These are phyloP conservation scores for Colletotrichum caudatum DNA, from an alignment of 2,329 filamentous ascomycete genomes.

Conservation along the genomic window DNA sequence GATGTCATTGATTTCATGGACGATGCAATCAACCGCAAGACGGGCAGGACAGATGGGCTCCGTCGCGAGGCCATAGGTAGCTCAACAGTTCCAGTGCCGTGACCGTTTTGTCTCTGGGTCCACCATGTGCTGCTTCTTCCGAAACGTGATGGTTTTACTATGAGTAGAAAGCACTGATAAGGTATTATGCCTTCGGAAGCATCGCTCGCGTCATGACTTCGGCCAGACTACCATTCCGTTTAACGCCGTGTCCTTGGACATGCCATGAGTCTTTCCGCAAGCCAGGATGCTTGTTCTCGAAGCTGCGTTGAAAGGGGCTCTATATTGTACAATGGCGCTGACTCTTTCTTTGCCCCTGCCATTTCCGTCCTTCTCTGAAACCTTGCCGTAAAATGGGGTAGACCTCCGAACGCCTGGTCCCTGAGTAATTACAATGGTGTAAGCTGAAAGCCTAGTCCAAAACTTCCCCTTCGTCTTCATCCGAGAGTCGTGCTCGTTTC, in stretches of 20 bases:
- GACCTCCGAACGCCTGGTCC: slow-evolving; percentile 33
- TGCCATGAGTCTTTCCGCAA: slow-evolving; percentile 7
- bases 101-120: not conserved
- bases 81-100: slow-evolving; percentile 18
- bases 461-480: slow-evolving; percentile 63
- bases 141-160: slow-evolving; percentile 18
- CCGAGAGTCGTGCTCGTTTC: slow-evolving; percentile 59
- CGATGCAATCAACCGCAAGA: slow-evolving; percentile 55
- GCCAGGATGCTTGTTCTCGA: slow-evolving; percentile 7
- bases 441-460: slow-evolving; percentile 29
- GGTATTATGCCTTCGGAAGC: slow-evolving; percentile 24
- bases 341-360: slow-evolving; percentile 3
- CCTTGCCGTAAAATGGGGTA: slow-evolving; percentile 11
- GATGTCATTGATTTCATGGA: slow-evolving; percentile 73
- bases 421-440: slow-evolving; percentile 30
- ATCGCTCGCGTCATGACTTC: slow-evolving; percentile 28
- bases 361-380: not conserved
- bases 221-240: slow-evolving; percentile 3
- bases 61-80: slow-evolving; percentile 25
- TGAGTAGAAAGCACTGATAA: slow-evolving; percentile 14
- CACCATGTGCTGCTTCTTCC: not conserved
- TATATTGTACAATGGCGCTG: slow-evolving; percentile 27
- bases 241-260: slow-evolving; percentile 29
- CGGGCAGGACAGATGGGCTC: slow-evolving; percentile 36
- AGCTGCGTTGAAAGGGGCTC: not conserved